phyloP scores from a whole-genome alignment of 2,329 filamentous ascomycete genomes.

The Cladosporium cucumerinum region DNA sequence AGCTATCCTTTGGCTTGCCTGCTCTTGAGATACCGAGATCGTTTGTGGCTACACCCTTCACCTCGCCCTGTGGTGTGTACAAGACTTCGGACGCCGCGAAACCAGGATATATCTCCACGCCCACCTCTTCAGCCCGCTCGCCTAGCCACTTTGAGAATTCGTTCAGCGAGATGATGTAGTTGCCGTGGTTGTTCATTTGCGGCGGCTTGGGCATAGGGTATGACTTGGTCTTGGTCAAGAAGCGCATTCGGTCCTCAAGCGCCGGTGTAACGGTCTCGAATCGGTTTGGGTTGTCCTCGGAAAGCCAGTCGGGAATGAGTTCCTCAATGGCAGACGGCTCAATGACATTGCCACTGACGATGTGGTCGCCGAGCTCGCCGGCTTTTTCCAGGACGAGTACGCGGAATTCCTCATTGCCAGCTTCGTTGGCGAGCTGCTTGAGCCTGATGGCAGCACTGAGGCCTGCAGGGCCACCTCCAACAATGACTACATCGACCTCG shows the following conservation, averaged over 20 bases:
- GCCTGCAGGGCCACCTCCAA: constrained; percentile 92
- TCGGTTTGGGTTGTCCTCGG: constrained; percentile 79
- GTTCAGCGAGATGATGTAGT: constrained; percentile 95
- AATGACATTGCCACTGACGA: constrained; percentile 92
- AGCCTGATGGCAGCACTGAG: constrained; percentile 88
- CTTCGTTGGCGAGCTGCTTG: constrained; percentile 92
- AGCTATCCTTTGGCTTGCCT: constrained; percentile 82
- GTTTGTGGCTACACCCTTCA: constrained; percentile 92
- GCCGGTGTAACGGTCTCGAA: constrained; percentile 87
- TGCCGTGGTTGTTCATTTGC: constrained; percentile 97
- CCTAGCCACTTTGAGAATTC: constrained; percentile 95
- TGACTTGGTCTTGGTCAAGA: constrained; percentile 76
- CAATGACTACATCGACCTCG: constrained; percentile 92
- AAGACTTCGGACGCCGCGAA: constrained; percentile 93
- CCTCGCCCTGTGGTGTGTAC: constrained; percentile 80
- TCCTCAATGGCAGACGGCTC: constrained; percentile 85
- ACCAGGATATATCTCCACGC: constrained; percentile 93
- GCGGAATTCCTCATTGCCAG: constrained; percentile 92
- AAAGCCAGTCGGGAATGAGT: constrained; percentile 89
- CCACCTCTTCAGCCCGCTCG: constrained; percentile 91
- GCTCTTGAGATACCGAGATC: constrained; percentile 80
- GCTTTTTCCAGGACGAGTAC: constrained; percentile 93
- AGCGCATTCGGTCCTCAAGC: constrained; percentile 82
- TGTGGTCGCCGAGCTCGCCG: constrained; percentile 90
- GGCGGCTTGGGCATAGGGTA: constrained; percentile 84